Evolutionary conservation across 2,329 filamentous ascomycete species (phyloP).

Genomic region (Alternaria brassicae): DNA sequence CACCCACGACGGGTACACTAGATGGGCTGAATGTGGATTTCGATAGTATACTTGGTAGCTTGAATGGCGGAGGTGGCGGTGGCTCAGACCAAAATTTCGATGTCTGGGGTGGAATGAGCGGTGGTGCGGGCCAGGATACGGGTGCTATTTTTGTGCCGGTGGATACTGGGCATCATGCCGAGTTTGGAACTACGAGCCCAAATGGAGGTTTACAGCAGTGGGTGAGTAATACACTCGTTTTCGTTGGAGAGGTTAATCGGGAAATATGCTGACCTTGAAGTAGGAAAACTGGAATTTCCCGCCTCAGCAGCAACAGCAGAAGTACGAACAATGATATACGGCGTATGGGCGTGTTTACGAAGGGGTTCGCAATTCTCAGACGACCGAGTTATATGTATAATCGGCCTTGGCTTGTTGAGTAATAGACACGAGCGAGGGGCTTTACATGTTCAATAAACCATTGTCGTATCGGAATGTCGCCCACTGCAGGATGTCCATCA

Average conservation of each 20-base stretch:
- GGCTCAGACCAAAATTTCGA: constrained; percentile 33
- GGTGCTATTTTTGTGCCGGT: constrained; percentile 49
- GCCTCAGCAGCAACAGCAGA: constrained; percentile 31
- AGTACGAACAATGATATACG: constrained; percentile 24
- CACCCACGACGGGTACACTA: constrained; percentile 27
- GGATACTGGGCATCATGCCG: constrained; percentile 24
- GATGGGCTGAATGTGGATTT: constrained; percentile 45
- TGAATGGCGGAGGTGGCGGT: constrained; percentile 28
- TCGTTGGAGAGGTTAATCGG: background rate
- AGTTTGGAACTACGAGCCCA: constrained; percentile 37
- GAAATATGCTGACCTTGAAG: background rate
- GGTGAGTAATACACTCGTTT: constrained; percentile 29
- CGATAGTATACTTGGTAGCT: constrained; percentile 38
- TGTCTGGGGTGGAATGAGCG: constrained; percentile 31
- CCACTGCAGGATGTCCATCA: background rate
- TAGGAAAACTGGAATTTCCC: constrained; percentile 43
- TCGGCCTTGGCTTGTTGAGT: background rate
- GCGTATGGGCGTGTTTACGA: background rate
- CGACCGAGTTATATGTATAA: background rate
- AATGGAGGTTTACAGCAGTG: constrained; percentile 40
- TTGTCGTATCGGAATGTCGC: background rate
- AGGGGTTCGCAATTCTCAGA: background rate
- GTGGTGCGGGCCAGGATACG: constrained; percentile 33
- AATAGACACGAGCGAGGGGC: background rate
- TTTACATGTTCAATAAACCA: background rate